Evolutionary conservation across 495 filamentous ascomycete genomes (phyloP).

Genomic region (Xylaria curta): DNA sequence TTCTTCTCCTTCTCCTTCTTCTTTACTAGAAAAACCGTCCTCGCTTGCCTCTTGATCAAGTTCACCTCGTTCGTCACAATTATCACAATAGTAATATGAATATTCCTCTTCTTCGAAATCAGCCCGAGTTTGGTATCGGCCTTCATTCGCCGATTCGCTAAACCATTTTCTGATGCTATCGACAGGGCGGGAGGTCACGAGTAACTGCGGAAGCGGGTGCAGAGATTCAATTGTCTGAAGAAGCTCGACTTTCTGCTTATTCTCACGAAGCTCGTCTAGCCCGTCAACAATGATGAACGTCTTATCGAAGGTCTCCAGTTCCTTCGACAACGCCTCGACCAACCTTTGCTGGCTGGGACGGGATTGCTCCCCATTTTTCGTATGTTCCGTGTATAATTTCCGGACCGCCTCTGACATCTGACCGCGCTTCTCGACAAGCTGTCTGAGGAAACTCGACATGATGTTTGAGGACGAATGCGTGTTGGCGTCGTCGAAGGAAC

Average conservation of each 20-base stretch:
- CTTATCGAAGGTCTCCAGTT: slow-evolving; percentile 7
- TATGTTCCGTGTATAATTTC: background rate
- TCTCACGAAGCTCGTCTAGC: slow-evolving; percentile 5
- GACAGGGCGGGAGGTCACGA: slow-evolving; percentile 4
- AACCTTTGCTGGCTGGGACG: background rate
- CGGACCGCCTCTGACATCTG: background rate
- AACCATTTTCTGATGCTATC: too few relatives aligned
- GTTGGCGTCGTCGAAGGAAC: slow-evolving; percentile 8
- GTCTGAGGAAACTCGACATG: slow-evolving; percentile 7
- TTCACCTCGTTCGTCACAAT: too few relatives aligned
- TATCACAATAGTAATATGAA: too few relatives aligned
- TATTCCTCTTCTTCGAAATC: too few relatives aligned
- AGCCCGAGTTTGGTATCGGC: too few relatives aligned
- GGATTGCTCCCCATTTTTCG: background rate
- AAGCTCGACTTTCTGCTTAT: slow-evolving; percentile 10
- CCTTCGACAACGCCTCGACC: background rate
- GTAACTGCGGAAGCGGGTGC: background rate
- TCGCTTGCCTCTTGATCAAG: too few relatives aligned
- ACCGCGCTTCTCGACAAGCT: slow-evolving; percentile 8
- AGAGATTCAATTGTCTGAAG: slow-evolving; percentile 2
- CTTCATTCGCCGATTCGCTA: too few relatives aligned
- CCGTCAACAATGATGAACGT: slow-evolving; percentile 9
- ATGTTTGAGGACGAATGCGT: slow-evolving; percentile 9
- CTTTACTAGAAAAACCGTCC: too few relatives aligned
- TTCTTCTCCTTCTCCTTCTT: too few relatives aligned